Evolutionary conservation across 371 early-diverging fungal species (phyloP), one percentile per base, ranked within the genome.

Genomic region (Mucor velutinosus): DNA sequence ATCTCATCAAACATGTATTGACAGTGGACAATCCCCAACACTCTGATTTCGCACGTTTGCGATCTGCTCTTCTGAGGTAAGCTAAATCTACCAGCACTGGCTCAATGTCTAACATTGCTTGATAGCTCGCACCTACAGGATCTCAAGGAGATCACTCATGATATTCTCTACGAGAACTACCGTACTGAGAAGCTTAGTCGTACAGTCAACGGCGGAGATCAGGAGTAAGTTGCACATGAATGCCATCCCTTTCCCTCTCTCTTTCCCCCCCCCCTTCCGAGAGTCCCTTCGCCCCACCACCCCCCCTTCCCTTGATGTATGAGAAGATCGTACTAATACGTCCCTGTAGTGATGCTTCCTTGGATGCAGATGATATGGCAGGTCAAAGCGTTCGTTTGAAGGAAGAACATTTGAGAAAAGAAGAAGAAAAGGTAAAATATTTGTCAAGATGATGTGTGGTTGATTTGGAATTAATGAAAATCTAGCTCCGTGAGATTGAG

Each of bases 41-140:
- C 77, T 98, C 96, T 74, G 99, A 99, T 75, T 99, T 99, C 80
- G 94, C 92, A 19, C 91, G 94, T 66, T 88, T 99, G 60, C 89
- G 97, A 71, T 95, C 93, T 71, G 94, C 95, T 66, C 77, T 98
- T 64, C 85, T 97, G 49, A 88, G 86, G 89, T 89, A 82, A 70
- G 49, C 10, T 11, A 49, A 19, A 3, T 49, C 37, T 12, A 33
- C 1, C 0, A 21, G n/a, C 21, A 25, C 4, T 10, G 45, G 11
- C 10, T 30, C 15, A 5, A 15, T 27, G 12, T 25, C 53, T 53
- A 53, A 53, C 11, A 12, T 27, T 11, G 4, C 12, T n/a, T 56
- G 14, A 62, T 56, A 91, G 92, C 79, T 95, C 97, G 55, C 97
- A 97, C 75, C 80, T 99, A 76, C 93, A 95, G 66, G 98, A 97